Conservation (phyloP, 75 land plant species). For the Chamaecyparis obtusa region DNA sequence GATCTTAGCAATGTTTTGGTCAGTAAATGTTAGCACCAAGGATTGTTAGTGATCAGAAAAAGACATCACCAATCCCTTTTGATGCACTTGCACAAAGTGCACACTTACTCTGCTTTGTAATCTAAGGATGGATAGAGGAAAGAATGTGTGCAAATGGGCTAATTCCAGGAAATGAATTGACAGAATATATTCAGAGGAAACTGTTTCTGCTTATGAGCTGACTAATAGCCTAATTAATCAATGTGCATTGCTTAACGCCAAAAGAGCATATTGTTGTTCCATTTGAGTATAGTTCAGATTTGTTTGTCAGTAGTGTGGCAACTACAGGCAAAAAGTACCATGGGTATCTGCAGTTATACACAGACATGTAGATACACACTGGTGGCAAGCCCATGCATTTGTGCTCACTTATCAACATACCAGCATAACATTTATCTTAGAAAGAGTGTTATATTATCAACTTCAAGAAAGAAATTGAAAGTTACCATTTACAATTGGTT, state of each 20-base stretch:
- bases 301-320: neutral
- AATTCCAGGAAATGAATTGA: neutral
- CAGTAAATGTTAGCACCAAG: neutral
- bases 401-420: neutral
- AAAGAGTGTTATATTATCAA: neutral
- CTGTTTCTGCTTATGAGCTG: neutral
- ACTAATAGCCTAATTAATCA: no score
- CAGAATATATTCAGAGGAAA: neutral
- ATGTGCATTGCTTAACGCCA: neutral
- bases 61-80: neutral
- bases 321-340: neutral
- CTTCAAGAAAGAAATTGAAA: neutral
- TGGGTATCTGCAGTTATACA: neutral
- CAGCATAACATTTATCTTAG: neutral
- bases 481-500: conserved; percentile 69
- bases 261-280: neutral
- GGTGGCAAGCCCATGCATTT: neutral
- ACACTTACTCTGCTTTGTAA: neutral
- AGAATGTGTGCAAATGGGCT: neutral
- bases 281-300: neutral
- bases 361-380: neutral
- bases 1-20: neutral
- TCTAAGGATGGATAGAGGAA: neutral
- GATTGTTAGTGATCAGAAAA: neutral
- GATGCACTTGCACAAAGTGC: neutral